Percentiles rank a stretch among this genome's conserved stretches.
Conservation (phyloP, 2,329 filamentous ascomycete species). For the Pseudogymnoascus sp. region DNA sequence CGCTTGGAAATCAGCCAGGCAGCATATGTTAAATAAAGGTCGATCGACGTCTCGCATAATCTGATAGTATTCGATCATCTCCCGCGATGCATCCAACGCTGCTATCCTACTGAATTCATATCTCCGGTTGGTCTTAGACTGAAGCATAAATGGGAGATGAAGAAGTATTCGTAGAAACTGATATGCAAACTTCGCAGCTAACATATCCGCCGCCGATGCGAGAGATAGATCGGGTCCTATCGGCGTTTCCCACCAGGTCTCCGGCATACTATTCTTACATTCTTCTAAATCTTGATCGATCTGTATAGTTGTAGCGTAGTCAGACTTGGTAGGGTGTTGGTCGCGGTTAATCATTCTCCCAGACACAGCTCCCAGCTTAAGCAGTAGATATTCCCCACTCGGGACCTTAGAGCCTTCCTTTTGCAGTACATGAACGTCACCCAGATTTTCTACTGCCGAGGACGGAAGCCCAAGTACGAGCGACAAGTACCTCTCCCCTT, state of each 20-base stretch:
- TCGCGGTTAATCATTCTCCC: conserved; percentile 36
- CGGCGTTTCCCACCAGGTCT: conserved; percentile 25
- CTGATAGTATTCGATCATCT: conserved; percentile 32
- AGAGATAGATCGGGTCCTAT: conserved; percentile 17
- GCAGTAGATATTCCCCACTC: neutral
- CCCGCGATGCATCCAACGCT: conserved; percentile 35
- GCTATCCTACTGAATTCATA: conserved; percentile 32
- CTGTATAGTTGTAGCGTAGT: conserved; percentile 31
- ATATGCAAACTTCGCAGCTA: conserved; percentile 33
- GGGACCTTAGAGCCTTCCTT: neutral
- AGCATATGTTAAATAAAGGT: conserved; percentile 33
- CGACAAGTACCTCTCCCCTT: conserved; percentile 41
- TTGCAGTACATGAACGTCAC: neutral
- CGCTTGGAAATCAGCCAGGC: conserved; percentile 39
- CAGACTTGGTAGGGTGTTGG: conserved; percentile 28
- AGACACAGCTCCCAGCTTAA: conserved; percentile 19
- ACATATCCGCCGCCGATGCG: conserved; percentile 26
- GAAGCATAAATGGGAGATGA: conserved; percentile 40
- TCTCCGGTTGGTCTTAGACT: conserved; percentile 28
- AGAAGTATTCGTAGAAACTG: conserved; percentile 32
- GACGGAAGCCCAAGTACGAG: conserved; percentile 46
- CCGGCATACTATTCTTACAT: conserved; percentile 25
- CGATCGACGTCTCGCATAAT: conserved; percentile 24
- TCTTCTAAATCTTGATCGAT: conserved; percentile 35
- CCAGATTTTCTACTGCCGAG: conserved; percentile 13